Evolutionary conservation across 2,329 filamentous ascomycete species (phyloP).

Genomic region (Colletotrichum tanaceti): DNA sequence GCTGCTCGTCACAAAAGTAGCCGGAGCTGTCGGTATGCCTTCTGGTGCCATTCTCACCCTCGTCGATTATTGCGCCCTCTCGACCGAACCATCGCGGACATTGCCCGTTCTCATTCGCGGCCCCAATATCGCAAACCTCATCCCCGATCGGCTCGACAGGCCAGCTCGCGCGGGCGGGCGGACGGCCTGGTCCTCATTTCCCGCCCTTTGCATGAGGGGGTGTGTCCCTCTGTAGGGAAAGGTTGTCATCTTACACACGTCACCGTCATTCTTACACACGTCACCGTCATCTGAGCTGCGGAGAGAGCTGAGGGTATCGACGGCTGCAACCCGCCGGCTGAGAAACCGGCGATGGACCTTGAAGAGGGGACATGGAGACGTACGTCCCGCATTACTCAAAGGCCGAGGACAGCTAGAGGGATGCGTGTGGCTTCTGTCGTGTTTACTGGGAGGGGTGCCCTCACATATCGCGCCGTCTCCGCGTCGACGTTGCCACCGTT

Average conservation of each 20-base stretch:
- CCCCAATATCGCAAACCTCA: background rate
- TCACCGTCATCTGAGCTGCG: constrained; percentile 5
- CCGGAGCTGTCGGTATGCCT: constrained; percentile 7
- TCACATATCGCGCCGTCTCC: background rate
- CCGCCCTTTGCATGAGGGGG: constrained; percentile 31
- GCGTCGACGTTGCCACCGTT: background rate
- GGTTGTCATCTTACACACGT: constrained; percentile 3
- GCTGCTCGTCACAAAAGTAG: constrained; percentile 5
- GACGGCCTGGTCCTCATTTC: constrained; percentile 12
- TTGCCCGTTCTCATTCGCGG: constrained; percentile 14
- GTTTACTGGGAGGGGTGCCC: background rate
- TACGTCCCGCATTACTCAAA: background rate
- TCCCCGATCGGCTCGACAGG: constrained; percentile 7
- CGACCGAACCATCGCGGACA: constrained; percentile 5
- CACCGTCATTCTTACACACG: constrained; percentile 13
- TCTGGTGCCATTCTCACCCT: constrained; percentile 2
- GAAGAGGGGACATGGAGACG: background rate
- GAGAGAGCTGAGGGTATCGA: background rate
- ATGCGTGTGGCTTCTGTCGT: background rate
- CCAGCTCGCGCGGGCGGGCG: constrained; percentile 10
- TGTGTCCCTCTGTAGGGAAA: constrained; percentile 9
- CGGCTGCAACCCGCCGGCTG: constrained; percentile 1
- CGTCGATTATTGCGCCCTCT: constrained; percentile 4
- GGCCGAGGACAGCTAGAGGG: background rate
- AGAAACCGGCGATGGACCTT: background rate